Conservation (phyloP, 169 alveolate species). For the Haemoproteus tartakovskyi region DNA sequence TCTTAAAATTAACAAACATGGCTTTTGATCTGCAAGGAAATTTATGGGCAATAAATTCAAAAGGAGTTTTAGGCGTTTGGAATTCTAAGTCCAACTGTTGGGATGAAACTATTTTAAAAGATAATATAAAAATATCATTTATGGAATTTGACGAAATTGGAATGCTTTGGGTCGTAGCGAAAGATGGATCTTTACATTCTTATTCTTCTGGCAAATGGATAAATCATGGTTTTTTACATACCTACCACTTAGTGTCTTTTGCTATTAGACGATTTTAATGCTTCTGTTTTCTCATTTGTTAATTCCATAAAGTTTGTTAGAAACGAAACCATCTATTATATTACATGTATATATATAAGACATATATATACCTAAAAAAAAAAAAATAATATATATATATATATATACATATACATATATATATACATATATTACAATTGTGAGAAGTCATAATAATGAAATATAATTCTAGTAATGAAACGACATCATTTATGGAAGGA, state of each 20-base stretch:
- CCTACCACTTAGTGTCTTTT: slow-evolving; percentile 30
- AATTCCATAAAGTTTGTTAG: no score
- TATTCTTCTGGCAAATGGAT: slow-evolving; percentile 46
- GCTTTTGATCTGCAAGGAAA: slow-evolving; percentile 59
- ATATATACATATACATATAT: no score
- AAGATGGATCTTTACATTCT: slow-evolving; percentile 36
- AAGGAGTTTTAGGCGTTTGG: slow-evolving; percentile 55
- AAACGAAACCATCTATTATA: no score
- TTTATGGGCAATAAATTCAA: slow-evolving; percentile 54
- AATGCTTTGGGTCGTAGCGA: slow-evolving; percentile 47
- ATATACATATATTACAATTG: no score
- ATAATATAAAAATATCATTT: slow-evolving; percentile 30
- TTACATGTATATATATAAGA: no score
- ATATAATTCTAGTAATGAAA: no score
- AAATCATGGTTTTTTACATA: slow-evolving; percentile 37
- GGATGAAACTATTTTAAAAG: slow-evolving; percentile 41
- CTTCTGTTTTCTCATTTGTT: no score
- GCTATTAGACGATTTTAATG: no score
- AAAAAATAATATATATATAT: no score
- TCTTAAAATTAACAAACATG: slow-evolving; percentile 36
- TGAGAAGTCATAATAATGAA: no score
- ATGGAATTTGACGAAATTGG: slow-evolving; percentile 49
- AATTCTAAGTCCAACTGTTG: slow-evolving; percentile 21
- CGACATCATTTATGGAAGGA: no score
- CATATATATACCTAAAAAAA: no score